Conservation (phyloP, 306 rosid genomes). For the Inga laurina region DNA sequence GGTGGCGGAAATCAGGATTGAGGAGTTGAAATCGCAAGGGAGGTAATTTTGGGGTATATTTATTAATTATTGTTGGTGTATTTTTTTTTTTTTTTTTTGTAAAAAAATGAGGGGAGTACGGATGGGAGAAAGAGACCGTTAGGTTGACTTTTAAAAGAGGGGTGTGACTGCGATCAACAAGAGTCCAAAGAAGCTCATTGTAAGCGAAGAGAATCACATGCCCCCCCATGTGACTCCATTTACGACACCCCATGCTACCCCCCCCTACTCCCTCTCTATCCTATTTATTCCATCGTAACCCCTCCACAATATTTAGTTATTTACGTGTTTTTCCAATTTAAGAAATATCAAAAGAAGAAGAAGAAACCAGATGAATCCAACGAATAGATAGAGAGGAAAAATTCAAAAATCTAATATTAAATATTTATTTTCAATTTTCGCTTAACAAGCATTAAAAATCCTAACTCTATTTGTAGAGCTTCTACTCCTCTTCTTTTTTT, state of each 20-base stretch:
- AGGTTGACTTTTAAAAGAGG: constrained; percentile 52
- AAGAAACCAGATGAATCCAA: not conserved
- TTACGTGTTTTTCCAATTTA: not conserved
- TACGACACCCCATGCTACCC: constrained; percentile 9
- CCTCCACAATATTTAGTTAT: not conserved
- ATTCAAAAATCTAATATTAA: too few species aligned
- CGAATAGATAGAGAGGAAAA: too few species aligned
- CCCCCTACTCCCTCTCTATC: not conserved
- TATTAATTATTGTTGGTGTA: not conserved
- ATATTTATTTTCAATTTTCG: not conserved
- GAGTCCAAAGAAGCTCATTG: constrained; percentile 63
- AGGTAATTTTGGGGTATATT: not conserved
- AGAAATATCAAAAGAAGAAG: not conserved
- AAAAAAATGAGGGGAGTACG: not conserved
- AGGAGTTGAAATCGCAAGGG: not conserved
- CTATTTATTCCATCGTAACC: not conserved
- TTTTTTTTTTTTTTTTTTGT: too few species aligned
- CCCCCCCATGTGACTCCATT: constrained; percentile 62
- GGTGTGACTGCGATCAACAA: constrained; percentile 24
- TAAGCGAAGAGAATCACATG: constrained; percentile 48
- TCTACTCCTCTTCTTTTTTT: too few species aligned
- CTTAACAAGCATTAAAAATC: too few species aligned
- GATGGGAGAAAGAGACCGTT: constrained; percentile 30
- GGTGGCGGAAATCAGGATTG: not conserved
- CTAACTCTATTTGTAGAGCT: not conserved